Evolutionary conservation across 2,329 filamentous ascomycete genomes (phyloP), one percentile per base, ranked within the genome.

Genomic region (Penicillium sp.): DNA sequence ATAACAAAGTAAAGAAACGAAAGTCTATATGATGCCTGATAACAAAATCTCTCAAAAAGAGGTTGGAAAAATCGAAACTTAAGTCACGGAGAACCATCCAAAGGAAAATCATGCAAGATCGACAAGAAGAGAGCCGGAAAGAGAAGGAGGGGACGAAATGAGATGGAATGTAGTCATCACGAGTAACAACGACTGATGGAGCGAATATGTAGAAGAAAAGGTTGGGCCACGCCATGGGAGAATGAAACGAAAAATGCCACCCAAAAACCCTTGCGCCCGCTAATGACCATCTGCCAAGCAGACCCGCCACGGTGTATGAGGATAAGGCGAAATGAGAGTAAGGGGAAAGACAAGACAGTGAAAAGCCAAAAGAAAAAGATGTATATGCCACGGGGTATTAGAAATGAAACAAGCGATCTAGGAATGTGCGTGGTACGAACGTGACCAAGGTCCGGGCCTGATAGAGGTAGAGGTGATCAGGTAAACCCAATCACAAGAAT

Each of bases 211-310:
- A 30, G 19, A 38, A 25, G 25, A 13, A 53, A 59, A 46, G 51
- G 22, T 58, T 58, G 55, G 61, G 52, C 55, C 58, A 65, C 61
- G 62, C 62, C 61, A 68, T 63, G 60, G 64, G 51, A 64, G 37
- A 59, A 67, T 59, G 57, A 65, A 59, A 57, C 52, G 57, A 45
- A 60, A 61, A 70, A 73, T 73, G 70, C 73, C 73, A 69, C 72
- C 72, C 70, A 65, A 69, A 65, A 71, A 62, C 64, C 70, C 70
- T 70, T 73, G 72, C 73, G 73, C 74, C 74, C 73, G 73, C 73
- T 76, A 72, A 75, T 75, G 71, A 73, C 66, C 66, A 73, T 70
- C 71, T 71, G 67, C 70, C 64, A 70, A 69, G 69, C 61, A 65
- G 64, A 71, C 64, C 65, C 61, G 65, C 63, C 55, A 67, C 62